A percentile compares a stretch with the other conserved stretches of the same genome.
These are phyloP conservation scores for Vachellia pachyceras DNA, from an alignment of 306 rosid species.

Conservation along the genomic window DNA sequence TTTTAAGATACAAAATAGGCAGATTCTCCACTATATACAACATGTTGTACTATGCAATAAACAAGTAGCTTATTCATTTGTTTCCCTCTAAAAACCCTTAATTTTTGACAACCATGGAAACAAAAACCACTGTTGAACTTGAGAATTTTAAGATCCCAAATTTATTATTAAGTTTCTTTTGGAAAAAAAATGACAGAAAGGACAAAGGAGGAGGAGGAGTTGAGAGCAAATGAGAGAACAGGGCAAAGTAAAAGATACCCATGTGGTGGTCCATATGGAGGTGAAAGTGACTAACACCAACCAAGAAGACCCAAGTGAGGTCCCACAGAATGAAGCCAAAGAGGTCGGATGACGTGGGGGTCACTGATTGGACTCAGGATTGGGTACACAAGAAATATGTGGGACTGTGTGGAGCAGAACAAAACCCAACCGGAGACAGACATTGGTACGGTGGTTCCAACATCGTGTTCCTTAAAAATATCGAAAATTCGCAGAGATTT, in stretches of 20 bases:
- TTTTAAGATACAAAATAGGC: not conserved
- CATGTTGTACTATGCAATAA: not conserved
- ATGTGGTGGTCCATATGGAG: conserved; percentile 19
- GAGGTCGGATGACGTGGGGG: conserved; percentile 17
- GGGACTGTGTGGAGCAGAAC: not conserved
- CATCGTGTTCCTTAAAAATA: conserved; percentile 29
- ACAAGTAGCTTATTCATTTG: too few species aligned
- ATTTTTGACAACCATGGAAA: conserved; percentile 10
- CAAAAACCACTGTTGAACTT: not conserved
- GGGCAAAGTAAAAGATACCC: not conserved
- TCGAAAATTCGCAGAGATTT: conserved; percentile 32
- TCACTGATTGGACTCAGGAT: conserved; percentile 9
- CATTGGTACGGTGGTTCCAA: not conserved
- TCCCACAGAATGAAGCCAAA: conserved; percentile 9
- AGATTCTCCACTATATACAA: not conserved
- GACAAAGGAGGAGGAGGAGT: not conserved
- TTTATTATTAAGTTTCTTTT: not conserved
- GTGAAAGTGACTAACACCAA: not conserved
- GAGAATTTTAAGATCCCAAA: not conserved
- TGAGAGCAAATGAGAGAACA: not conserved
- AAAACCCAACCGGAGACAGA: conserved; percentile 19
- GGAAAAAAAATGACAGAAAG: not conserved
- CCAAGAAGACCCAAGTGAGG: not conserved
- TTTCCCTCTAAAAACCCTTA: not conserved
- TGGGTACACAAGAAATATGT: not conserved